Base-by-base conservation (phyloP, 208 protist species). In the Blastocrithidia nonstop region DNA sequence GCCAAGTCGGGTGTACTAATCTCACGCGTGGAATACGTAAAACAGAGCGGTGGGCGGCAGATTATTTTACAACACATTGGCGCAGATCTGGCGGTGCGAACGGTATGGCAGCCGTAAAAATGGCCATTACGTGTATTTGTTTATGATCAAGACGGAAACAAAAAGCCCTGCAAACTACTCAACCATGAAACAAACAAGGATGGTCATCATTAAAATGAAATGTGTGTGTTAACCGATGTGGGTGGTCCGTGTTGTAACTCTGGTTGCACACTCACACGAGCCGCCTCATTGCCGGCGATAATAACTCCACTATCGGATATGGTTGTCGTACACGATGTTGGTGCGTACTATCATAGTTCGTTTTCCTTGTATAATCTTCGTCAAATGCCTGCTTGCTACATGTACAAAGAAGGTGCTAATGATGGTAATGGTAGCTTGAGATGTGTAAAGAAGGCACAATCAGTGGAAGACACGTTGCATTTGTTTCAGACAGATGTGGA, bases 11-110 rank as follows among this genome's bases (percentile, higher is more conserved):
- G 66, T 19, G 58, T 72, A 19, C 45, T 74, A 22, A 48, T 77
- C 38, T 80, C 66, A 9, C 63, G 66, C 17, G 58, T 84, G 25
- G 74, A 84, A 57, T 84, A 84, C 48, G 60, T 68, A 19, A 84
- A 84, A 57, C 26, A 53, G 50, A 61, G 35, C 33, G 65, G 58
- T 7, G 66, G 66, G 20, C 56, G 59, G 0, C 54, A 66, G 40
- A 70, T 84, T 36, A 45, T 73, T 28, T 47, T 61, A 39, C 58
- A 75, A 39, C 74, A 84, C 51, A 50, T 71, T 27, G 74, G 74
- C 45, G 74, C 66, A 21, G 74, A 84, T 51, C 58, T 84, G 24
- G 66, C 67, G 22, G 61, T 84, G 51, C 68, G 74, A 40, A 79
- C 69, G 21, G 64, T 78, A 24, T 84, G 71, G 66, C 58, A 67